phyloP scores from a whole-genome alignment of 2,329 filamentous ascomycete genomes.

The Metarhizium brunneum region DNA sequence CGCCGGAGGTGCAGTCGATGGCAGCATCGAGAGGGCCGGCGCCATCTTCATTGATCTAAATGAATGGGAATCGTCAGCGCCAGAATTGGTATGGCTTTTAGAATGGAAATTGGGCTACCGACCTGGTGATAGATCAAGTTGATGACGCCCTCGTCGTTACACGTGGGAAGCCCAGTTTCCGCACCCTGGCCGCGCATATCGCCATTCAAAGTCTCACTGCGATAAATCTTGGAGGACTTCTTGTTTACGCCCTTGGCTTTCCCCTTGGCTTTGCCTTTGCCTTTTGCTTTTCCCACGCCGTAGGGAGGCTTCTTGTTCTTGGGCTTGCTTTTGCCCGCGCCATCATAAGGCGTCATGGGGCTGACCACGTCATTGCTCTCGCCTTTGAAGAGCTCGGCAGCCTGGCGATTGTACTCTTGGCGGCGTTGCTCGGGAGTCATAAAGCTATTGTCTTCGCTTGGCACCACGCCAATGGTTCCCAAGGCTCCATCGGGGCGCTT shows the following conservation, averaged over 20 bases:
- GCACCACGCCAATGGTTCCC: slow-evolving; percentile 23
- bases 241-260: no score
- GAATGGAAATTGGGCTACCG: background rate
- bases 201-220: slow-evolving; percentile 42
- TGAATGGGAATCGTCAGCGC: no score
- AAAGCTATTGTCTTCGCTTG: slow-evolving; percentile 27
- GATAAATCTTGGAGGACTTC: background rate
- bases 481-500: slow-evolving; percentile 19
- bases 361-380: no score
- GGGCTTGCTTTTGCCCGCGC: no score
- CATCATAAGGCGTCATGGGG: no score
- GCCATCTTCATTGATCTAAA: slow-evolving; percentile 61
- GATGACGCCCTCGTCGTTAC: slow-evolving; percentile 48
- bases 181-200: slow-evolving; percentile 45
- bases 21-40: slow-evolving; percentile 53
- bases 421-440: slow-evolving; percentile 9
- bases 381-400: slow-evolving; percentile 22
- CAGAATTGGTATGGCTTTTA: no score
- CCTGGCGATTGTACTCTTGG: slow-evolving; percentile 16
- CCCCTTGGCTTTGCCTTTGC: no score
- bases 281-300: no score
- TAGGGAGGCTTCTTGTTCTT: no score
- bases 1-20: slow-evolving; percentile 54
- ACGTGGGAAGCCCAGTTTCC: slow-evolving; percentile 46
- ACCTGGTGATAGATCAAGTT: slow-evolving; percentile 51